These are phyloP conservation scores for Botrytis aclada DNA, from an alignment of 2,329 filamentous ascomycete genomes.

Conservation along the genomic window DNA sequence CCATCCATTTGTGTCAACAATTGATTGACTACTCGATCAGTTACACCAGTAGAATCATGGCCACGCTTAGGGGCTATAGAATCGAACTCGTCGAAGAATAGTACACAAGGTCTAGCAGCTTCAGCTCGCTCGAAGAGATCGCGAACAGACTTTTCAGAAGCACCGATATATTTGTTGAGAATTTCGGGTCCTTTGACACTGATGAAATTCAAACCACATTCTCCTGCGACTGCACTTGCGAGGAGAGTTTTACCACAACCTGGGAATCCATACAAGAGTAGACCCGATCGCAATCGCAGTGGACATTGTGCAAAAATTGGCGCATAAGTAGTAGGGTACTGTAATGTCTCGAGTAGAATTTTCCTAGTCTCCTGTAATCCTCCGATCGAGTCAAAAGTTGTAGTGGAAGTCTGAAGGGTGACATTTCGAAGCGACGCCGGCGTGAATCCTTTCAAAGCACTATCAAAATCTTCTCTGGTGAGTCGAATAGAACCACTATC, in stretches of 20 bases:
- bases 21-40: constrained; percentile 96
- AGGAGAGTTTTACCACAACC: constrained; percentile 96
- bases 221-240: constrained; percentile 93
- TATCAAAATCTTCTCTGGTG: constrained; percentile 72
- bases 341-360: constrained; percentile 88
- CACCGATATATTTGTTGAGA: constrained; percentile 98
- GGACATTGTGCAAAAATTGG: constrained; percentile 97
- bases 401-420: constrained; percentile 87
- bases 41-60: constrained; percentile 97
- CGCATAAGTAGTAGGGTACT: constrained; percentile 97
- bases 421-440: constrained; percentile 94
- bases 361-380: constrained; percentile 82
- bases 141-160: constrained; percentile 91
- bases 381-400: constrained; percentile 88
- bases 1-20: constrained; percentile 98
- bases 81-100: constrained; percentile 99
- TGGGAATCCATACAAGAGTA: constrained; percentile 90
- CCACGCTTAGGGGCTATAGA: constrained; percentile 95
- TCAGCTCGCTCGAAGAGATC: constrained; percentile 92
- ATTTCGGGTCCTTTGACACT: constrained; percentile 98
- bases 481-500: constrained; percentile 59
- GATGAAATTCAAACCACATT: constrained; percentile 98
- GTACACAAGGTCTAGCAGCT: constrained; percentile 85
- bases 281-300: constrained; percentile 85
- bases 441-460: constrained; percentile 86